A percentile compares a stretch with the other conserved stretches of the same genome.
Evolutionary conservation across 352 stramenopile species (phyloP).

Genomic region (Phytophthora aleatoria): DNA sequence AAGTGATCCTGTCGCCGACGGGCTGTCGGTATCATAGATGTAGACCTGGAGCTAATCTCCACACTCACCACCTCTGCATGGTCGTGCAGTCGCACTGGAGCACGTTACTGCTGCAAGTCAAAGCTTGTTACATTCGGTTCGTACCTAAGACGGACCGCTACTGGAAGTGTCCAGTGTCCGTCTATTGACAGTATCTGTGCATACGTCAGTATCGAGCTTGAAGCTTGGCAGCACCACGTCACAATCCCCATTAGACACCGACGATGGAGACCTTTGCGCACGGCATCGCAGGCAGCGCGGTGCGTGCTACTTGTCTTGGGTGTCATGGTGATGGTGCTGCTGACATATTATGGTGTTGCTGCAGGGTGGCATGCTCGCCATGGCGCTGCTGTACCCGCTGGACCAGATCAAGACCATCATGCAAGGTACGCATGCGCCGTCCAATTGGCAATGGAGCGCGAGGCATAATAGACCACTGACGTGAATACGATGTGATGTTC

Average conservation of each 20-base stretch:
- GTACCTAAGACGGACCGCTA: background rate
- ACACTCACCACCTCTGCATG: background rate
- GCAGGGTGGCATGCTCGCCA: conserved; percentile 73
- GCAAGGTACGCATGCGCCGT: conserved; percentile 48
- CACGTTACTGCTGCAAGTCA: conserved; percentile 9
- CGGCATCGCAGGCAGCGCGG: conserved; percentile 64
- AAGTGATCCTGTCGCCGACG: conserved; percentile 2
- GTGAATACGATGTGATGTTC: conserved; percentile 3
- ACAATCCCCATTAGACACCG: conserved; percentile 5
- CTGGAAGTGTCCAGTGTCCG: background rate
- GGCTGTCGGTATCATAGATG: background rate
- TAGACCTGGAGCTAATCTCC: background rate
- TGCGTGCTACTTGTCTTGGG: conserved; percentile 27
- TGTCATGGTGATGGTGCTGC: background rate
- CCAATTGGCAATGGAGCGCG: background rate
- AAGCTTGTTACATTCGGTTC: background rate
- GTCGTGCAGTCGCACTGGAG: conserved; percentile 12
- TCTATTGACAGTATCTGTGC: conserved; percentile 10
- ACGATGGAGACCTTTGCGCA: conserved; percentile 72
- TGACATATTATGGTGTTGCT: conserved; percentile 1
- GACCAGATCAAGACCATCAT: conserved; percentile 90
- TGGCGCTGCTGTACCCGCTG: conserved; percentile 83
- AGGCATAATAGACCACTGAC: background rate
- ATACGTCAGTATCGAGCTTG: conserved; percentile 24
- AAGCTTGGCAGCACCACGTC: conserved; percentile 4